Conservation (phyloP, 2,329 filamentous ascomycete species). For the Alternaria gansuensis region DNA sequence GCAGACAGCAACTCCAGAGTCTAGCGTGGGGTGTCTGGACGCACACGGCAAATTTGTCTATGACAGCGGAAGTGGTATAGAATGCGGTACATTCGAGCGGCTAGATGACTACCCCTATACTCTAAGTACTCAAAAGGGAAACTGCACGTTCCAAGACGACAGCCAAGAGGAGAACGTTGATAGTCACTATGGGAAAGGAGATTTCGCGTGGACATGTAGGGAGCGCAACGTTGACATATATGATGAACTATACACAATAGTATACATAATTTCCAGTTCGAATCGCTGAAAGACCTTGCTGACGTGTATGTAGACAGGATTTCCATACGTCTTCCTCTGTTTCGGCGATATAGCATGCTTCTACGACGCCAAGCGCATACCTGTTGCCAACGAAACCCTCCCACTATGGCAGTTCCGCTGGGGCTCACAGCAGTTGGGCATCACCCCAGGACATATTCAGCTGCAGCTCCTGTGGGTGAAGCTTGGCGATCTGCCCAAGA, state of each 20-base stretch:
- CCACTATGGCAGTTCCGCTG: constrained; percentile 46
- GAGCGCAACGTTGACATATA: constrained; percentile 31
- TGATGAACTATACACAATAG: constrained; percentile 46
- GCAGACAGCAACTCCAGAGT: constrained; percentile 32
- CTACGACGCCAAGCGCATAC: constrained; percentile 44
- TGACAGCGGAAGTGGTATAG: constrained; percentile 1
- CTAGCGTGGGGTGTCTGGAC: constrained; percentile 43
- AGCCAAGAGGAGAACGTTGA: constrained; percentile 43
- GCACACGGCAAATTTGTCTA: constrained; percentile 37
- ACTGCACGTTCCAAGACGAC: constrained; percentile 46
- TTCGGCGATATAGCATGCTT: constrained; percentile 47
- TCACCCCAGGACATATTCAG: constrained; percentile 47
- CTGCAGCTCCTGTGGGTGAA: constrained; percentile 46
- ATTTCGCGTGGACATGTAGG: constrained; percentile 43
- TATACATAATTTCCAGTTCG: constrained; percentile 28
- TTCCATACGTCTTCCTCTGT: constrained; percentile 46
- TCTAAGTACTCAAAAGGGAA: constrained; percentile 38
- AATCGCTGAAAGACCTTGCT: background rate
- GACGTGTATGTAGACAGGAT: constrained; percentile 32
- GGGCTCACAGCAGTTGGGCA: constrained; percentile 45
- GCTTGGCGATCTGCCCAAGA: constrained; percentile 36
- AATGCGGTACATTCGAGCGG: constrained; percentile 40
- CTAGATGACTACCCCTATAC: constrained; percentile 39
- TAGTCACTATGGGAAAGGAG: constrained; percentile 37
- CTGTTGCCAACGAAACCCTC: constrained; percentile 26